A percentile compares a stretch with the other conserved stretches of the same genome.
Conservation (phyloP, 768 basidiomycete genomes). For the Rhizopogon vulgaris region DNA sequence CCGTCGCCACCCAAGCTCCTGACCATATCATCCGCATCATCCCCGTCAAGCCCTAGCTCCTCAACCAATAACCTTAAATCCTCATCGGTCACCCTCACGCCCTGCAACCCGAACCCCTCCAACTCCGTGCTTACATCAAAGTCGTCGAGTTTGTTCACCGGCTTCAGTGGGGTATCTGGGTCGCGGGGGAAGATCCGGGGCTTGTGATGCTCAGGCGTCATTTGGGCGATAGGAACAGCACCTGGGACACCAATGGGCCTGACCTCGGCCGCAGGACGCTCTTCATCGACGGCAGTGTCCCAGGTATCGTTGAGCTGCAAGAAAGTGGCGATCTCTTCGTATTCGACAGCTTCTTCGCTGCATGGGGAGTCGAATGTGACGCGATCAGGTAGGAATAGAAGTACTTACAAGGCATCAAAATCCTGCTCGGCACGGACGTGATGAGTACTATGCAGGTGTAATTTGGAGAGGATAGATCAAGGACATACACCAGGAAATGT, state of each 20-base stretch:
- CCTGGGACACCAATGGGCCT: conserved; percentile 79
- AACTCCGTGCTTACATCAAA: conserved; percentile 68
- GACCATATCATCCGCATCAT: conserved; percentile 72
- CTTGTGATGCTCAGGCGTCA: conserved; percentile 72
- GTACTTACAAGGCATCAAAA: conserved; percentile 66
- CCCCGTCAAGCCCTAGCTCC: conserved; percentile 69
- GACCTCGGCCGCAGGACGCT: conserved; percentile 44
- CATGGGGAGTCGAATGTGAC: conserved; percentile 1
- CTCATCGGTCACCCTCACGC: conserved; percentile 70
- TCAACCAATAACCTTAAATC: conserved; percentile 66
- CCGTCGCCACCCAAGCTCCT: conserved; percentile 45
- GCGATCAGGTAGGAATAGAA: not conserved
- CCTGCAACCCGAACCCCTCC: conserved; percentile 66
- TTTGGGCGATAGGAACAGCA: conserved; percentile 65
- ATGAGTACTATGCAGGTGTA: conserved; percentile 1
- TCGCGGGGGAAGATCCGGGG: conserved; percentile 45
- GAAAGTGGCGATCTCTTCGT: conserved; percentile 63
- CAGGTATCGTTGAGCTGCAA: conserved; percentile 69
- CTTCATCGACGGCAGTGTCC: conserved; percentile 53
- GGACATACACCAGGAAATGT: conserved; percentile 68
- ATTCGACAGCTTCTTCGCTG: conserved; percentile 85
- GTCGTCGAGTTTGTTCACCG: conserved; percentile 52
- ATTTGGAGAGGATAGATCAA: conserved; percentile 2
- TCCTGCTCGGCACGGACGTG: conserved; percentile 35
- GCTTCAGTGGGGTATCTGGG: conserved; percentile 40